Evolutionary conservation across 345 rosid species (phyloP), one percentile per base, ranked within the genome.

Genomic region (Barbarea vulgaris): DNA sequence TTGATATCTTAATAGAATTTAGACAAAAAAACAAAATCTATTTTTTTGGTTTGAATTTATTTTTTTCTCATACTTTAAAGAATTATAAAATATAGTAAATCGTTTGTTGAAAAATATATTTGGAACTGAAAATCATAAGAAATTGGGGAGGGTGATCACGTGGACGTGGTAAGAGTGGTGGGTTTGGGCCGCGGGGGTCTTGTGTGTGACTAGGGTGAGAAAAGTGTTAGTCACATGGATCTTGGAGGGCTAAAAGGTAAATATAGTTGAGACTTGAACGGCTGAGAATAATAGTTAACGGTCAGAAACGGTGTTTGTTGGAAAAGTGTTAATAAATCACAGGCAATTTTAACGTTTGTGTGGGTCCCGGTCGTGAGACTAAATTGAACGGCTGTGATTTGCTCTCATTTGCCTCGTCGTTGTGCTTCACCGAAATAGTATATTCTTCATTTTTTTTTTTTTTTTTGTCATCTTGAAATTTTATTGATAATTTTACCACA

Each of bases 161-260:
- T n/a, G n/a, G n/a, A n/a, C n/a, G 31, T 56, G 53, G 28, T 2
- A 41, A 25, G 55, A 27, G 44, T 42, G 5, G 25, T 52, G 51
- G 63, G 61, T 52, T 69, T 69, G 67, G 75, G 48, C 57, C 9
- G 5, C 67, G 58, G 47, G 48, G 30, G 17, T 59, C 75, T 21
- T 70, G 75, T 70, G 36, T 19, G 11, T 58, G 18, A 7, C 2
- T 53, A 24, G 24, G 22, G 36, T 24, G 51, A 12, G 41, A 55
- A 55, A 54, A 28, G 64, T 41, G 11, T 3, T 9, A 58, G 58
- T 59, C 75, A 70, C 75, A 66, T 70, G 67, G 57, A 58, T 44
- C 66, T 0, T 57, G 66, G 48, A 58, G 47, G 46, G 22, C 34
- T 58, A 46, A 31, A 56, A 3, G 19, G 56, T 14, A 70, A 42